Evolutionary conservation across 192 early-diverging fungal genomes (phyloP).

Genomic region (Podila horticola): DNA sequence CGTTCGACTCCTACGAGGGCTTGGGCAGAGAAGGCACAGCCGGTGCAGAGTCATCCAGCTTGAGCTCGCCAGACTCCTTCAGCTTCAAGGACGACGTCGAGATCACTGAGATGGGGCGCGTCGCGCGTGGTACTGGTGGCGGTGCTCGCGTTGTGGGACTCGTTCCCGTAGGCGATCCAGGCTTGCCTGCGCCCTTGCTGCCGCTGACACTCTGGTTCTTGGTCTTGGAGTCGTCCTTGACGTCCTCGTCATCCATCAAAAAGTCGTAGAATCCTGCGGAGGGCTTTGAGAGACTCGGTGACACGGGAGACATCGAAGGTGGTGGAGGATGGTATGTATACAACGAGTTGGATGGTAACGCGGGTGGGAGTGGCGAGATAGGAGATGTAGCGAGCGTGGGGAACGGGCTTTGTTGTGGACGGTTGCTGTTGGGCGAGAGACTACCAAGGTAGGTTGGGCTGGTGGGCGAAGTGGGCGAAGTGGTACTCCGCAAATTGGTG

Average conservation of each 20-base stretch:
- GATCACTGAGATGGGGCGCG: conserved; percentile 17
- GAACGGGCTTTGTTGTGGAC: neutral
- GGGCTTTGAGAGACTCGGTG: conserved; percentile 6
- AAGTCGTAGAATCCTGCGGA: conserved; percentile 37
- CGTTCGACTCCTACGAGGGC: neutral
- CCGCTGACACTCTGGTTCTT: neutral
- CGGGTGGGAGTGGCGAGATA: no score
- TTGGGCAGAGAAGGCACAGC: conserved; percentile 18
- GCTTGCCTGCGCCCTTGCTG: neutral
- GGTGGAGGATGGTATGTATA: conserved; percentile 27
- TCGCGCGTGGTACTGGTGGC: conserved; percentile 33
- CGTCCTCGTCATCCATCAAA: conserved; percentile 11
- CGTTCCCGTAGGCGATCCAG: neutral
- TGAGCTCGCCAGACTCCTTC: neutral
- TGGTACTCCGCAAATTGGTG: conserved; percentile 14
- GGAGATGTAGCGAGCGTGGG: no score
- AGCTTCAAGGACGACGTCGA: conserved; percentile 20
- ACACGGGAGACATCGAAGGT: conserved; percentile 5
- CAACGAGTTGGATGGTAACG: neutral
- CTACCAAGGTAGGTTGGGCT: neutral
- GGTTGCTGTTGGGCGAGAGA: neutral
- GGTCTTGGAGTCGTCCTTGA: neutral
- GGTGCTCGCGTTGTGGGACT: conserved; percentile 2
- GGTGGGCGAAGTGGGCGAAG: neutral
- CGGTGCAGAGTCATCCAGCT: conserved; percentile 13